phyloP scores from a whole-genome alignment of 306 rosid genomes.

The Trifolium dubium region DNA sequence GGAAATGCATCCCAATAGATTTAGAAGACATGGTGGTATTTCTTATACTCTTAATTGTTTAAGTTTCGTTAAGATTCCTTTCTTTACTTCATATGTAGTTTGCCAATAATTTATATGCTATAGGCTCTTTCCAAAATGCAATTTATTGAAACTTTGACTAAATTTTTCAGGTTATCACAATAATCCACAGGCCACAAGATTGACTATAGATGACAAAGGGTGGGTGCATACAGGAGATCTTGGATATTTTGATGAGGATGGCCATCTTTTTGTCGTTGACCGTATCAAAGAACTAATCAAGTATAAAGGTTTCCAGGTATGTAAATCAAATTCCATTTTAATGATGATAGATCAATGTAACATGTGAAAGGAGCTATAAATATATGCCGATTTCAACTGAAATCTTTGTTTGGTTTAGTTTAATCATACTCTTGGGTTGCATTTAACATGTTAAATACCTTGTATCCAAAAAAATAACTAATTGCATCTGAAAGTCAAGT shows the following conservation, averaged over 20 bases:
- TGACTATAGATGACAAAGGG: conserved; percentile 70
- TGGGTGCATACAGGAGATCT: conserved; percentile 99
- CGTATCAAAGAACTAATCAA: conserved; percentile 94
- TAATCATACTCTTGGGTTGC: no score
- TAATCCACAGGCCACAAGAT: conserved; percentile 77
- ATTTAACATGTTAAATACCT: neutral
- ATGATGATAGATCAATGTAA: neutral
- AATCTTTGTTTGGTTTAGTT: neutral
- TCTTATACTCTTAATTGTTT: conserved; percentile 1
- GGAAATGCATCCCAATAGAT: conserved; percentile 6
- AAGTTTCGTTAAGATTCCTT: conserved; percentile 3
- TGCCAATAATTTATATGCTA: neutral
- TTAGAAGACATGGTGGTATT: neutral
- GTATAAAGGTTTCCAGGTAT: conserved; percentile 93
- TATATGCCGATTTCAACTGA: neutral
- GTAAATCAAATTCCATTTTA: conserved; percentile 19
- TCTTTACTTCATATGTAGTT: conserved; percentile 33
- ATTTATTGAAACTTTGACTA: neutral
- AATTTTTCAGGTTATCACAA: conserved; percentile 77
- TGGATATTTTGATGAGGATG: conserved; percentile 84
- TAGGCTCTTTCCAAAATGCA: conserved; percentile 5
- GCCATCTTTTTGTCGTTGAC: conserved; percentile 84
- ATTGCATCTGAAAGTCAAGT: neutral
- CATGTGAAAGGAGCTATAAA: neutral
- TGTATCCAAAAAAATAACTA: neutral